Conservation (phyloP, 331 rosid genomes). For the Ulmus americana region DNA sequence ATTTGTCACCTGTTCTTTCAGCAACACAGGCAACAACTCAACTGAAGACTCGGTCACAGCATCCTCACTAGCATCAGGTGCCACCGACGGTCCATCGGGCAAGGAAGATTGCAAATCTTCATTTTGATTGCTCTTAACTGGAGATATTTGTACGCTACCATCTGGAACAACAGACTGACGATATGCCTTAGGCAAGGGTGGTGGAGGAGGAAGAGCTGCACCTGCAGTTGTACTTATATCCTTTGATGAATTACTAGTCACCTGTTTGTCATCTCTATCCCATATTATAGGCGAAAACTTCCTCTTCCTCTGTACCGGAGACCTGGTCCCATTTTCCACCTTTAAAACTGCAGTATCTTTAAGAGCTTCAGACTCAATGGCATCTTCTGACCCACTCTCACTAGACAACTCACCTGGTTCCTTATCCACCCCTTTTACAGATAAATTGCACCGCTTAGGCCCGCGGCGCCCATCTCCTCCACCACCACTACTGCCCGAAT, state of each 20-base stretch:
- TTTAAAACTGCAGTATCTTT: conserved; percentile 34
- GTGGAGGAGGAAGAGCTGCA: conserved; percentile 48
- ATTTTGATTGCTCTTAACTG: conserved; percentile 26
- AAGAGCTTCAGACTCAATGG: conserved; percentile 48
- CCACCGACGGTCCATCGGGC: conserved; percentile 21
- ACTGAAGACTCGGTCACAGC: conserved; percentile 27
- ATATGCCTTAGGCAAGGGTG: conserved; percentile 41
- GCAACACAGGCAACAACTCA: conserved; percentile 29
- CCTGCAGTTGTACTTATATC: conserved; percentile 30
- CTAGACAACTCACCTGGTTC: conserved; percentile 97
- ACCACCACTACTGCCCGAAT: conserved; percentile 53
- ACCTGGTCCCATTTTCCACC: conserved; percentile 38
- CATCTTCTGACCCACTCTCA: conserved; percentile 93
- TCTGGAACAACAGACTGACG: conserved; percentile 33
- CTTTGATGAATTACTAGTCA: conserved; percentile 27
- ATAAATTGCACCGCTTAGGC: conserved; percentile 48
- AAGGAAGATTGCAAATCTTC: conserved; percentile 28
- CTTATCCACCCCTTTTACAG: conserved; percentile 47
- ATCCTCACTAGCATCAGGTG: conserved; percentile 23
- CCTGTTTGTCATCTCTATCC: conserved; percentile 76
- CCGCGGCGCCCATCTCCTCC: conserved; percentile 35
- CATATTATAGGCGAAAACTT: conserved; percentile 82
- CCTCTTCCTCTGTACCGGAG: conserved; percentile 56
- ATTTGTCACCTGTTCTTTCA: conserved; percentile 31
- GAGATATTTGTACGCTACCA: conserved; percentile 39